Percentiles rank a stretch among this genome's conserved stretches.
These are phyloP conservation scores for Thraustochytrium striatum DNA, from an alignment of 352 stramenopile species.

Conservation along the genomic window DNA sequence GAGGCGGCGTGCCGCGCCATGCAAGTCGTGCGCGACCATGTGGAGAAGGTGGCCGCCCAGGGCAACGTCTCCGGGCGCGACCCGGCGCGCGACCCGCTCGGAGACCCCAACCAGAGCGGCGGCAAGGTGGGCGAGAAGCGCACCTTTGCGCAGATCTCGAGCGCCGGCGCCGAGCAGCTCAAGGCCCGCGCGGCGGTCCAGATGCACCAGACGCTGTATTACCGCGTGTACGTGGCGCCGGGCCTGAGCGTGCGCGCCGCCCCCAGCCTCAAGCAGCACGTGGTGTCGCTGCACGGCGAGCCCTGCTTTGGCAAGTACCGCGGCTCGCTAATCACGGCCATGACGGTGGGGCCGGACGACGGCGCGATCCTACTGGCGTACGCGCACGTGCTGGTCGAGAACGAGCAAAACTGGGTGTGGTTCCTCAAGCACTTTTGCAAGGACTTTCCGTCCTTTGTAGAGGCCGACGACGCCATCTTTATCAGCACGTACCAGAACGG, in stretches of 20 bases:
- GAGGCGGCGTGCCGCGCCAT: too few species aligned
- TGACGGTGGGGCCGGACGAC: conserved; percentile 17
- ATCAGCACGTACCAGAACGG: conserved; percentile 2
- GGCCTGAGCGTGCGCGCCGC: neutral
- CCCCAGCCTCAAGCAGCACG: conserved; percentile 2
- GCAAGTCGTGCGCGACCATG: too few species aligned
- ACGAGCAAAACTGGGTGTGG: conserved; percentile 37
- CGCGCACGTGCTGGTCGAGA: conserved; percentile 5
- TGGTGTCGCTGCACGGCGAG: conserved; percentile 28
- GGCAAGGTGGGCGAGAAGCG: too few species aligned
- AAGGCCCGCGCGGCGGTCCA: neutral
- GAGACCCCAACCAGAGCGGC: too few species aligned
- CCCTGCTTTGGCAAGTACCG: conserved; percentile 41
- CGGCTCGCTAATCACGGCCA: conserved; percentile 26
- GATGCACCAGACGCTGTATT: conserved; percentile 15
- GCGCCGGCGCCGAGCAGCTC: neutral
- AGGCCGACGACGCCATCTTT: neutral
- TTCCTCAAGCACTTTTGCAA: conserved; percentile 24
- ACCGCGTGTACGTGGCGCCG: conserved; percentile 22
- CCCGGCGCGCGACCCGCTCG: too few species aligned
- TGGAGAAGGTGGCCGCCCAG: too few species aligned
- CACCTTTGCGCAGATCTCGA: too few species aligned
- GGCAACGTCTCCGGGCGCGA: too few species aligned
- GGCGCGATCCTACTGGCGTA: conserved; percentile 34
- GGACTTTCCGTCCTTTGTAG: conserved; percentile 15